Percentiles rank a stretch among this genome's conserved stretches.
phyloP scores from a whole-genome alignment of 768 basidiomycete genomes.

The Crucibulum laeve region DNA sequence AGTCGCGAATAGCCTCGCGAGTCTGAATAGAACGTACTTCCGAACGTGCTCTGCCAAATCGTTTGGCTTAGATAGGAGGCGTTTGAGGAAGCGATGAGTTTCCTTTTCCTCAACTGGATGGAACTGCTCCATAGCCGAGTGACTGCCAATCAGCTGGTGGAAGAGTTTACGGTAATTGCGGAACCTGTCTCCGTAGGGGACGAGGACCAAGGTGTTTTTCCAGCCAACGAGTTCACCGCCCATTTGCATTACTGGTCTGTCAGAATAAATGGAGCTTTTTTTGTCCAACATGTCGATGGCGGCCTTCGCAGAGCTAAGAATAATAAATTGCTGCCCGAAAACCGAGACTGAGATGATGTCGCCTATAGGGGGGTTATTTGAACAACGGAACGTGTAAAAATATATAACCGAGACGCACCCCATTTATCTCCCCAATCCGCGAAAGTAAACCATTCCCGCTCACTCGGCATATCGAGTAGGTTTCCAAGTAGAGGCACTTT shows the following conservation, averaged over 20 bases:
- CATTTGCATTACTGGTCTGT: constrained; percentile 42
- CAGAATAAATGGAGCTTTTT: constrained; percentile 50
- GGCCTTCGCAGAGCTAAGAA: constrained; percentile 34
- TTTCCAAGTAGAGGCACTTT: constrained; percentile 42
- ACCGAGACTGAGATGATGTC: constrained; percentile 39
- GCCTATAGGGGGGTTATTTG: constrained; percentile 18
- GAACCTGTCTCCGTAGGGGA: constrained; percentile 34
- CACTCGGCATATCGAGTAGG: constrained; percentile 43
- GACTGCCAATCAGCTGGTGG: constrained; percentile 36
- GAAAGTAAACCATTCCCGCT: constrained; percentile 41
- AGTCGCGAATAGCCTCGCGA: neutral
- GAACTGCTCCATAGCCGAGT: constrained; percentile 30
- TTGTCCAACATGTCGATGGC: constrained; percentile 50
- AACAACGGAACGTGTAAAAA: neutral
- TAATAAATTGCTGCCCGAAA: constrained; percentile 40
- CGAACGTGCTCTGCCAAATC: constrained; percentile 27
- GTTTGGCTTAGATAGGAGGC: constrained; percentile 28
- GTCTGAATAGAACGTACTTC: constrained; percentile 22
- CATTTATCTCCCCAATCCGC: constrained; percentile 40
- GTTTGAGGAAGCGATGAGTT: constrained; percentile 32
- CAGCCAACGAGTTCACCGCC: constrained; percentile 37
- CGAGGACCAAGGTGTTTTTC: constrained; percentile 29
- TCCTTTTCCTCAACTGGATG: constrained; percentile 33
- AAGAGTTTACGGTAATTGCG: constrained; percentile 36
- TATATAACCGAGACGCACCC: constrained; percentile 19